These are phyloP conservation scores for Penicillium pulvis DNA, from an alignment of 495 filamentous ascomycete genomes.

Conservation along the genomic window DNA sequence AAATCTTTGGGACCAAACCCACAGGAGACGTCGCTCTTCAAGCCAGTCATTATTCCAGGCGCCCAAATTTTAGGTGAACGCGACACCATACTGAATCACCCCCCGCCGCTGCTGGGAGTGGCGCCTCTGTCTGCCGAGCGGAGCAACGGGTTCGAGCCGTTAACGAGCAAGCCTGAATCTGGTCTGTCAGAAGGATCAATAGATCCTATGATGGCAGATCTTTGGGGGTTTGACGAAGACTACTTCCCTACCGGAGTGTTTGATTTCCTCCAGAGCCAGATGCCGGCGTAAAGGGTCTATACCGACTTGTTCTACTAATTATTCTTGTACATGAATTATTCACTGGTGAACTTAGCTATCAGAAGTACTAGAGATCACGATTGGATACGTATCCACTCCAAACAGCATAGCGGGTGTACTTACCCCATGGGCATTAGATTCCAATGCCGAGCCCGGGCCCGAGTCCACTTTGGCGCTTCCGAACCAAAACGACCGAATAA, in stretches of 20 bases:
- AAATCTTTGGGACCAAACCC: conserved; percentile 20
- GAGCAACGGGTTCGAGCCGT: conserved; percentile 37
- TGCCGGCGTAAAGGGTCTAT: conserved; percentile 36
- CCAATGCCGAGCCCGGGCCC: neutral
- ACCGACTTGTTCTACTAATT: conserved; percentile 1
- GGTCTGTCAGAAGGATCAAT: conserved; percentile 49
- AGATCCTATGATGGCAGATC: conserved; percentile 51
- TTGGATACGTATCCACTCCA: neutral
- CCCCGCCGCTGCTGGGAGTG: conserved; percentile 44
- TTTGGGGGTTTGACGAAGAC: conserved; percentile 53
- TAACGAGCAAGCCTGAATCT: conserved; percentile 30
- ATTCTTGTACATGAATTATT: conserved; percentile 13
- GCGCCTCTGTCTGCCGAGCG: conserved; percentile 49
- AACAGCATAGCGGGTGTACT: conserved; percentile 1
- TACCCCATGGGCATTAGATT: conserved; percentile 6
- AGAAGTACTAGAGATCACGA: neutral
- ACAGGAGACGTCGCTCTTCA: conserved; percentile 42
- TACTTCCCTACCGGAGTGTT: conserved; percentile 53
- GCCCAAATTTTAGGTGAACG: conserved; percentile 44
- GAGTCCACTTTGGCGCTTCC: neutral
- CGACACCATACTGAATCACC: conserved; percentile 45
- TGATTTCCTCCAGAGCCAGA: conserved; percentile 52
- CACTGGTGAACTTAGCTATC: neutral
- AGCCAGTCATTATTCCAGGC: conserved; percentile 42
- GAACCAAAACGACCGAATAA: conserved; percentile 22